Percentiles rank a stretch among this genome's conserved stretches.
These are phyloP conservation scores for Colletotrichum spinosum DNA, from an alignment of 2,329 filamentous ascomycete species.

Conservation along the genomic window DNA sequence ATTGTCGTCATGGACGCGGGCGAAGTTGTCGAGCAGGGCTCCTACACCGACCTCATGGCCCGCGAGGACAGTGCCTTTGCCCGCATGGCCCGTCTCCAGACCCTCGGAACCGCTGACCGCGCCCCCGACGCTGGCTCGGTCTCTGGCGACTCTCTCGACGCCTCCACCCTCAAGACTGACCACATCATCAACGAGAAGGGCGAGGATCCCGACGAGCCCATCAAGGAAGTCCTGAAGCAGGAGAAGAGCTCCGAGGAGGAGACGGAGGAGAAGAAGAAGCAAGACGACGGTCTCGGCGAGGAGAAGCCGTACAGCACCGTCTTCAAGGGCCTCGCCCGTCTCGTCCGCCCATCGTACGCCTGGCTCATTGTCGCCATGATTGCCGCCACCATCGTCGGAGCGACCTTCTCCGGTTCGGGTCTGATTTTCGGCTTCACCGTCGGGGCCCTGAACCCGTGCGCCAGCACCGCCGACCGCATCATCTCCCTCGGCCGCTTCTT, in stretches of 20 bases:
- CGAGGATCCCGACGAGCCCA: constrained; percentile 15
- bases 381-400: constrained; percentile 64
- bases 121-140: constrained; percentile 32
- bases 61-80: constrained; percentile 50
- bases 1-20: constrained; percentile 75
- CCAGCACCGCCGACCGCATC: constrained; percentile 58
- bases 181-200: constrained; percentile 23
- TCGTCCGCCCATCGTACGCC: constrained; percentile 48
- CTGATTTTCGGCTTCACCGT: constrained; percentile 72
- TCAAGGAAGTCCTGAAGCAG: constrained; percentile 10
- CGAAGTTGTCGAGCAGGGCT: constrained; percentile 71
- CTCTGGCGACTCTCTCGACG: constrained; percentile 37
- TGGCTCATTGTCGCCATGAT: constrained; percentile 60
- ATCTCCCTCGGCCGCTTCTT: constrained; percentile 63
- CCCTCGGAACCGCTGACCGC: constrained; percentile 35
- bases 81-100: constrained; percentile 42
- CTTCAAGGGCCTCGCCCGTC: constrained; percentile 32
- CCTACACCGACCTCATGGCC: constrained; percentile 68
- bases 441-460: constrained; percentile 66
- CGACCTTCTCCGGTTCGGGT: constrained; percentile 67
- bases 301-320: constrained; percentile 40
- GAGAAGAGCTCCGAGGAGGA: constrained; percentile 14
- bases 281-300: constrained; percentile 24
- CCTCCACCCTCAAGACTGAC: constrained; percentile 35
- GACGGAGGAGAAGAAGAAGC: constrained; percentile 18